A percentile compares a stretch with the other conserved stretches of the same genome.
Conservation (phyloP, 805 yeast genomes). For the Starmerella kuoi region DNA sequence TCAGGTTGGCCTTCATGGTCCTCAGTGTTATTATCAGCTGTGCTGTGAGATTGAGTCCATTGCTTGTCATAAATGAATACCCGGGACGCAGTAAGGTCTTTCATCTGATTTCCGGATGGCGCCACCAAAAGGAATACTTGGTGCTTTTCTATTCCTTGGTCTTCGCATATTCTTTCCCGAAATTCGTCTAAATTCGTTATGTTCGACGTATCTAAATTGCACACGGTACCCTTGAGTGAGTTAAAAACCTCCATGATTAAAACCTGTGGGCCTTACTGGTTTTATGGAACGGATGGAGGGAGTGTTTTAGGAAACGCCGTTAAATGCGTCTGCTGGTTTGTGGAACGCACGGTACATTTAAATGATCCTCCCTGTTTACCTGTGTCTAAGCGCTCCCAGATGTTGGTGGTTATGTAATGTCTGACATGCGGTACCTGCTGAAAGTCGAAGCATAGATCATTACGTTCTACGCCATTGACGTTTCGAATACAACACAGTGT, state of each 20-base stretch:
- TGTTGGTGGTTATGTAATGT: too few species aligned
- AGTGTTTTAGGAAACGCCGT: too few species aligned
- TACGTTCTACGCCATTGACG: too few species aligned
- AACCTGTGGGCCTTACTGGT: too few species aligned
- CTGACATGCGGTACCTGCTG: too few species aligned
- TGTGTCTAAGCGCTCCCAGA: too few species aligned
- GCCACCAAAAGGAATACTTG: conserved; percentile 25
- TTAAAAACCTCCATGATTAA: background rate
- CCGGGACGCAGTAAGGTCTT: conserved; percentile 20
- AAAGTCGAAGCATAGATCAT: too few species aligned
- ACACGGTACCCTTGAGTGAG: background rate
- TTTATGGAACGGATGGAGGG: too few species aligned
- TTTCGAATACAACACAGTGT: too few species aligned
- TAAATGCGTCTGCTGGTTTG: too few species aligned
- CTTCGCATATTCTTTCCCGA: background rate
- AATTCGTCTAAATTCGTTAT: background rate
- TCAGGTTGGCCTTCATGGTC: conserved; percentile 1
- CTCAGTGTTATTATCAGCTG: background rate
- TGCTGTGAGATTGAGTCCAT: conserved; percentile 4
- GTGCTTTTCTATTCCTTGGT: conserved; percentile 16
- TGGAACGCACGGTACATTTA: too few species aligned
- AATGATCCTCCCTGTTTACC: too few species aligned
- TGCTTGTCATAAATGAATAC: conserved; percentile 24
- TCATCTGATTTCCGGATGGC: conserved; percentile 23
- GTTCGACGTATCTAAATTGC: background rate